Conservation (phyloP, 306 rosid species). For the Clitoria ternatea region DNA sequence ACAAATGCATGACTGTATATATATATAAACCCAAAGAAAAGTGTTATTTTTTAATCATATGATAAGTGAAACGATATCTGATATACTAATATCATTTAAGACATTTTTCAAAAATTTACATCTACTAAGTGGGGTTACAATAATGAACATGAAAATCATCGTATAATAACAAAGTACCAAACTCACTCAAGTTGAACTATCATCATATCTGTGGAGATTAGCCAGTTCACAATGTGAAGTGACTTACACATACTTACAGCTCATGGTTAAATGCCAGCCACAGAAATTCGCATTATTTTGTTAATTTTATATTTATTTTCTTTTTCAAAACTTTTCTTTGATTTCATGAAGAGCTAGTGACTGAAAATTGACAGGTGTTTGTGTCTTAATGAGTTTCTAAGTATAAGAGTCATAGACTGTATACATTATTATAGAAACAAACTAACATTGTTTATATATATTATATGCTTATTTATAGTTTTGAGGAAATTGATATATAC, state of each 20-base stretch:
- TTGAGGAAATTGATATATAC: constrained; percentile 15
- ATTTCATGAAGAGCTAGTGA: constrained; percentile 13
- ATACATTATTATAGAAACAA: neutral
- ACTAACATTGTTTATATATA: neutral
- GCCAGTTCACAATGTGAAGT: constrained; percentile 28
- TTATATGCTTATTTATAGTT: neutral
- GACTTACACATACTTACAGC: constrained; percentile 7
- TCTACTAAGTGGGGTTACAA: too few relatives aligned
- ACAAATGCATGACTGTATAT: constrained; percentile 8
- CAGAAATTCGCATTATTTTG: constrained; percentile 3
- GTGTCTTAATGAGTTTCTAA: neutral
- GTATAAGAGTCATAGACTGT: too few relatives aligned
- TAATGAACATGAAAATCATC: neutral
- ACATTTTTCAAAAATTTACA: too few relatives aligned
- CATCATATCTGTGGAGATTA: constrained; percentile 14
- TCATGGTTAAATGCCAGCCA: constrained; percentile 24
- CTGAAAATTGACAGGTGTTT: constrained; percentile 30
- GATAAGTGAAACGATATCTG: too few relatives aligned
- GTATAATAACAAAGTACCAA: too few relatives aligned
- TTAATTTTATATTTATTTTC: neutral
- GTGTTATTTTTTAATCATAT: too few relatives aligned
- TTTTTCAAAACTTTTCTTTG: neutral
- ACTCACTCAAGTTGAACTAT: constrained; percentile 11
- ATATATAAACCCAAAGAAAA: too few relatives aligned
- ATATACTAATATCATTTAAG: too few relatives aligned